Evolutionary conservation across 1,284 basidiomycete genomes (phyloP).

Genomic region (Cutaneotrichosporon sp.): DNA sequence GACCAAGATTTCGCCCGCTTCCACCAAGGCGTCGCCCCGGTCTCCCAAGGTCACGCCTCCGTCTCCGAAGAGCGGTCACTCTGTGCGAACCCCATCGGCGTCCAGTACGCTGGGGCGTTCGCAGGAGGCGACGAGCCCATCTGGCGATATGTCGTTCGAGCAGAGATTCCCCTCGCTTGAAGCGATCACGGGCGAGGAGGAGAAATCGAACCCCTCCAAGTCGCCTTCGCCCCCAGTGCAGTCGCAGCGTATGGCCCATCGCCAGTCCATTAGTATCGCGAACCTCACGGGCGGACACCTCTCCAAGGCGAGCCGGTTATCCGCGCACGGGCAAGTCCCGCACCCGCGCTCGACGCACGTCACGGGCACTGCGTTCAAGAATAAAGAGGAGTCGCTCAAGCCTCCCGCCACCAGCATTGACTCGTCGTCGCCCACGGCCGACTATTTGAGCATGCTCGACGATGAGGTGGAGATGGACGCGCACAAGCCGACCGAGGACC

Average conservation of each 20-base stretch:
- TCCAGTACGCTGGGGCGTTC: slow-evolving; percentile 15
- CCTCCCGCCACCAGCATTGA: background rate
- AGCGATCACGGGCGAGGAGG: slow-evolving; percentile 21
- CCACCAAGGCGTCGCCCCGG: background rate
- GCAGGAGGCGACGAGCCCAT: slow-evolving; percentile 27
- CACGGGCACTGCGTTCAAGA: slow-evolving; percentile 52
- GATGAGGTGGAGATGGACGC: slow-evolving; percentile 13
- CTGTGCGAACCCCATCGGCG: background rate
- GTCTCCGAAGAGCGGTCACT: slow-evolving; percentile 6
- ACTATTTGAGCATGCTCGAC: slow-evolving; percentile 22
- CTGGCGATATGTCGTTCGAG: slow-evolving; percentile 44
- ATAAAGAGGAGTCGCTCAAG: slow-evolving; percentile 17
- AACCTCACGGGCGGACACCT: slow-evolving; percentile 46
- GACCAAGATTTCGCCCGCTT: background rate
- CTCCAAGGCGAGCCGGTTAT: slow-evolving; percentile 5
- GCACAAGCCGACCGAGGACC: slow-evolving; percentile 10
- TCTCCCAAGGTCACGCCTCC: background rate
- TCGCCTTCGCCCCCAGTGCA: slow-evolving; percentile 8
- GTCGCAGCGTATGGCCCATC: slow-evolving; percentile 13
- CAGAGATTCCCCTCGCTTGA: slow-evolving; percentile 51
- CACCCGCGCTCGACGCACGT: slow-evolving; percentile 51
- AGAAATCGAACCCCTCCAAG: background rate
- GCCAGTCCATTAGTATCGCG: slow-evolving; percentile 35
- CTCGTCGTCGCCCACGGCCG: slow-evolving; percentile 18
- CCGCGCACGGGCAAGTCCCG: slow-evolving; percentile 3